Conservation (phyloP, 345 rosid genomes). For the Eucalyptus shirleyi region DNA sequence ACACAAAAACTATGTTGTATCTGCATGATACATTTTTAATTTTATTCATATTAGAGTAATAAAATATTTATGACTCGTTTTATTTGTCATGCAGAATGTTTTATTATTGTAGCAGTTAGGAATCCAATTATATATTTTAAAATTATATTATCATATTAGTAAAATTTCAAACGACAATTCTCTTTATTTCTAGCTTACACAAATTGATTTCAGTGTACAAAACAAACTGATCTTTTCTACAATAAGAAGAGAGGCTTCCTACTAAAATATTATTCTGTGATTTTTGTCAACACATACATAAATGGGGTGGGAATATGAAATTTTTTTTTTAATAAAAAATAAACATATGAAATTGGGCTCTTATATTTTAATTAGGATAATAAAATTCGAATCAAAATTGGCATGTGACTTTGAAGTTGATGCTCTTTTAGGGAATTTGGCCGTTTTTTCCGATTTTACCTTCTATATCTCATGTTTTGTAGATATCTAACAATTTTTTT, state of each 20-base stretch:
- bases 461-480: not conserved
- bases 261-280: not conserved
- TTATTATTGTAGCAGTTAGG: not conserved
- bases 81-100: not conserved
- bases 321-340: no score
- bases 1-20: not conserved
- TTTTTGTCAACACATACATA: not conserved
- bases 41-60: not conserved
- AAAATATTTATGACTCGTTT: not conserved
- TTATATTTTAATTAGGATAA: not conserved
- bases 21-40: not conserved
- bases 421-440: not conserved
- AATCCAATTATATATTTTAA: not conserved
- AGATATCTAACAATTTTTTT: not conserved
- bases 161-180: not conserved
- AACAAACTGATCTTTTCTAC: not conserved
- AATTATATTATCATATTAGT: not conserved
- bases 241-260: not conserved
- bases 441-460: not conserved
- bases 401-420: not conserved
- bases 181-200: not conserved
- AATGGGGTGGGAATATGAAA: not conserved
- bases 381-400: no score
- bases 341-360: not conserved
- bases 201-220: not conserved